Evolutionary conservation across 345 rosid species (phyloP), one percentile per base, ranked within the genome.

Genomic region (Dimocarpus longan): DNA sequence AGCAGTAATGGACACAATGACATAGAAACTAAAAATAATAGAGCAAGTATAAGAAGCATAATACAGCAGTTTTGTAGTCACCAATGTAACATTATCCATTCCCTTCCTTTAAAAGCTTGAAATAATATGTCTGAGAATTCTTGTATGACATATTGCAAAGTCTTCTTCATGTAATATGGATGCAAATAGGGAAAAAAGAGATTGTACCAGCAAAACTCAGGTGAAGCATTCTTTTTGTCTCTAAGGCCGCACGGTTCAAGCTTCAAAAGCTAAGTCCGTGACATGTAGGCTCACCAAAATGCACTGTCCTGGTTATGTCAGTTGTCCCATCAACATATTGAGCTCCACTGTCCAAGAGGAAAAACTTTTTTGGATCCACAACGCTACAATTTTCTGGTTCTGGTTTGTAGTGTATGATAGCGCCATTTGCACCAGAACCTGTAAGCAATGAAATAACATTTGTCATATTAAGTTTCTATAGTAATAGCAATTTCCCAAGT

Each of bases 251-350:
- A n/a, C n/a, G n/a, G n/a, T n/a, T n/a, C n/a, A n/a, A n/a, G n/a
- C n/a, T n/a, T n/a, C n/a, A n/a, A n/a, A n/a, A n/a, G n/a, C n/a
- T n/a, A n/a, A n/a, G n/a, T n/a, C n/a, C n/a, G n/a, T n/a, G n/a
- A n/a, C n/a, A n/a, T n/a, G 92, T 85, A 70, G 98, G 99, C 81
- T 90, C 87, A 42, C 93, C 91, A 83, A 95, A 95, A 81, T 95
- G 99, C 44, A 90, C 99, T 16, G 99, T 95, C 86, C 99, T 88
- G 42, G 99, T 95, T 79, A 95, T 88, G n/a, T n/a, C n/a, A n/a
- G n/a, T n/a, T n/a, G n/a, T n/a, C n/a, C n/a, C n/a, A n/a, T n/a
- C n/a, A n/a, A n/a, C n/a, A n/a, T n/a, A n/a, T n/a, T n/a, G n/a
- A n/a, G n/a, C n/a, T n/a, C n/a, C n/a, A n/a, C n/a, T n/a, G n/a